Percentiles rank a stretch among this genome's conserved stretches.
Conservation (phyloP, 768 basidiomycete species). For the Tylopilus subfusipes region DNA sequence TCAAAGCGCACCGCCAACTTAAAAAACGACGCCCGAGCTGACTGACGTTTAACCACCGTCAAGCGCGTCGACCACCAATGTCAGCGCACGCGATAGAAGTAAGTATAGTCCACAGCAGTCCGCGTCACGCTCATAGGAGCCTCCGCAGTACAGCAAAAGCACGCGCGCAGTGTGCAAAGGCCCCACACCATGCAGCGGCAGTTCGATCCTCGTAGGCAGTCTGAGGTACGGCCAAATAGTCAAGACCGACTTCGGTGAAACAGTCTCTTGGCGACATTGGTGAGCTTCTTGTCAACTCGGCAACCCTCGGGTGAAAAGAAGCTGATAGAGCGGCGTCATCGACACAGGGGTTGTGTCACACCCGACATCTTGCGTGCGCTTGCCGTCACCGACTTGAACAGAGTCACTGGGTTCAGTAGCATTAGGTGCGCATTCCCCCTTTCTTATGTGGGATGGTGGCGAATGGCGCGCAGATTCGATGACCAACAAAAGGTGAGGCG, state of each 20-base stretch:
- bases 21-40: neutral
- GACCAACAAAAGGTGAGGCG: slow-evolving; percentile 63
- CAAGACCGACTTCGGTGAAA: slow-evolving; percentile 50
- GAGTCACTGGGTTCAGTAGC: slow-evolving; percentile 47
- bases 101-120: neutral
- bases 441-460: neutral
- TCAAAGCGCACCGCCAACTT: neutral
- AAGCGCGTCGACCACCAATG: slow-evolving; percentile 4
- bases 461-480: slow-evolving; percentile 36
- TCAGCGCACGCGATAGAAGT: slow-evolving; percentile 33
- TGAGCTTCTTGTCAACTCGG: slow-evolving; percentile 30
- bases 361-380: slow-evolving; percentile 51
- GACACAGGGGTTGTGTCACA: slow-evolving; percentile 67
- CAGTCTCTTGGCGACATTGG: slow-evolving; percentile 78
- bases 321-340: slow-evolving; percentile 11
- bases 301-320: slow-evolving; percentile 13
- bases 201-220: slow-evolving; percentile 49
- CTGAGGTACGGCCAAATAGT: slow-evolving; percentile 62
- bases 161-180: slow-evolving; percentile 68
- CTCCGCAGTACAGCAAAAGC: slow-evolving; percentile 67
- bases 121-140: slow-evolving; percentile 6
- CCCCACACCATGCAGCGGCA: slow-evolving; percentile 53
- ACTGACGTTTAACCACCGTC: neutral
- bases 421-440: slow-evolving; percentile 42
- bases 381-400: slow-evolving; percentile 39